These are phyloP conservation scores for Aspergillus cejpii DNA, from an alignment of 2,329 filamentous ascomycete genomes.

Conservation along the genomic window DNA sequence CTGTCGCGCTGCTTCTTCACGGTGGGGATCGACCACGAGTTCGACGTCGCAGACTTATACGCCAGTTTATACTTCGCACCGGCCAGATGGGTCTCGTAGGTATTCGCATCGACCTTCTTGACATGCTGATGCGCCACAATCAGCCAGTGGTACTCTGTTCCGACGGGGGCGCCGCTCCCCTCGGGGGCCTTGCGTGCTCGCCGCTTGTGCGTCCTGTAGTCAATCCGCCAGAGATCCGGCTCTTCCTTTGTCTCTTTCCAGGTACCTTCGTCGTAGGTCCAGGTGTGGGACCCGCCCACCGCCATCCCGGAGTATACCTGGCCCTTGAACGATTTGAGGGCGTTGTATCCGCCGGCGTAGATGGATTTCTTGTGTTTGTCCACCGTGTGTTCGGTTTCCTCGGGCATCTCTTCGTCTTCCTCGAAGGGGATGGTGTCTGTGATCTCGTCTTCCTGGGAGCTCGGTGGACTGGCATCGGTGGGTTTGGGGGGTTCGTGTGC, in stretches of 20 bases:
- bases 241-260: constrained; percentile 35
- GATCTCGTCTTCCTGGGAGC: neutral
- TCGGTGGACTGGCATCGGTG: neutral
- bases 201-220: constrained; percentile 29
- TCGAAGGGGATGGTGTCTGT: constrained; percentile 10
- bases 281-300: constrained; percentile 34
- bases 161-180: constrained; percentile 31
- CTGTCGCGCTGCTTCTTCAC: constrained; percentile 32
- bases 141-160: constrained; percentile 33
- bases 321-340: constrained; percentile 30
- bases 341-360: constrained; percentile 24
- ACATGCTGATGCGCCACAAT: constrained; percentile 35
- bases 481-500: constrained; percentile 1
- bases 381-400: constrained; percentile 11
- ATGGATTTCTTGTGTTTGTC: neutral
- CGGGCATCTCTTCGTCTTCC: constrained; percentile 20
- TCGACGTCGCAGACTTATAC: constrained; percentile 25
- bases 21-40: constrained; percentile 32
- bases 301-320: constrained; percentile 35
- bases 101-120: constrained; percentile 33
- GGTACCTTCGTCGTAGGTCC: constrained; percentile 32
- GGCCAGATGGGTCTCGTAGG: constrained; percentile 30
- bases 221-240: constrained; percentile 32
- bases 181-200: constrained; percentile 27
- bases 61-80: constrained; percentile 35